Percentiles rank a stretch among this genome's conserved stretches.
Evolutionary conservation across 495 filamentous ascomycete genomes (phyloP).

Genomic region (Xylaria bambusicola): DNA sequence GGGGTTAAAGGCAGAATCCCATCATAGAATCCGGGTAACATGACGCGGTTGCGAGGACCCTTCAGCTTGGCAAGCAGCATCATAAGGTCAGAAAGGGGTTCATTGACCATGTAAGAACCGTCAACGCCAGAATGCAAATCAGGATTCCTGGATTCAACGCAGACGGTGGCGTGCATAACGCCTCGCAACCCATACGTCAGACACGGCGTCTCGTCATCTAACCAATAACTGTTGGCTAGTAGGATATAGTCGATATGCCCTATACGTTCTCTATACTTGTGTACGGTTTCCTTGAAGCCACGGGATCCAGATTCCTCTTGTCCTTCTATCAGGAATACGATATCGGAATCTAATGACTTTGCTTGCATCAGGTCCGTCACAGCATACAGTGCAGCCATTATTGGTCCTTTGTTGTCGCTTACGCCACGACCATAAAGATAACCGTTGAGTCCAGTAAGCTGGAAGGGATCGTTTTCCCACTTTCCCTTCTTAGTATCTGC

Average conservation of each 20-base stretch:
- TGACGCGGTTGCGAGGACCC: slow-evolving; percentile 62
- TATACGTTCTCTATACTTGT: slow-evolving; percentile 76
- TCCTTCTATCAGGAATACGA: slow-evolving; percentile 92
- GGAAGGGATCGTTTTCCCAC: slow-evolving; percentile 87
- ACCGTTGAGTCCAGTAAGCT: slow-evolving; percentile 80
- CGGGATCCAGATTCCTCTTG: slow-evolving; percentile 95
- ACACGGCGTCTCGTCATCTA: slow-evolving; percentile 93
- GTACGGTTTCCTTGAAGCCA: slow-evolving; percentile 81
- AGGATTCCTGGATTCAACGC: slow-evolving; percentile 79
- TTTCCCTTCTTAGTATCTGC: slow-evolving; percentile 75
- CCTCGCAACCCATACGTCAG: slow-evolving; percentile 92
- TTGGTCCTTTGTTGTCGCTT: slow-evolving; percentile 95
- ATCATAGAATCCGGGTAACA: slow-evolving; percentile 79
- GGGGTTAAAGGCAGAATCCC: slow-evolving; percentile 72
- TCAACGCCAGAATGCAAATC: slow-evolving; percentile 96
- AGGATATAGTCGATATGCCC: slow-evolving; percentile 91
- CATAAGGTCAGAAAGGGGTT: slow-evolving; percentile 88
- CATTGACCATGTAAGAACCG: slow-evolving; percentile 82
- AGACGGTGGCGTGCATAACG: slow-evolving; percentile 90
- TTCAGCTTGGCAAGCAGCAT: slow-evolving; percentile 77
- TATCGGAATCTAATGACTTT: slow-evolving; percentile 77
- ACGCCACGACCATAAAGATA: slow-evolving; percentile 97
- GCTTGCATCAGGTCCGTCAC: slow-evolving; percentile 81
- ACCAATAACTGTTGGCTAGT: slow-evolving; percentile 96
- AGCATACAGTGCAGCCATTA: slow-evolving; percentile 89